Base-by-base conservation (phyloP, 768 basidiomycete genomes). In the Cystofilobasidium macerans region DNA sequence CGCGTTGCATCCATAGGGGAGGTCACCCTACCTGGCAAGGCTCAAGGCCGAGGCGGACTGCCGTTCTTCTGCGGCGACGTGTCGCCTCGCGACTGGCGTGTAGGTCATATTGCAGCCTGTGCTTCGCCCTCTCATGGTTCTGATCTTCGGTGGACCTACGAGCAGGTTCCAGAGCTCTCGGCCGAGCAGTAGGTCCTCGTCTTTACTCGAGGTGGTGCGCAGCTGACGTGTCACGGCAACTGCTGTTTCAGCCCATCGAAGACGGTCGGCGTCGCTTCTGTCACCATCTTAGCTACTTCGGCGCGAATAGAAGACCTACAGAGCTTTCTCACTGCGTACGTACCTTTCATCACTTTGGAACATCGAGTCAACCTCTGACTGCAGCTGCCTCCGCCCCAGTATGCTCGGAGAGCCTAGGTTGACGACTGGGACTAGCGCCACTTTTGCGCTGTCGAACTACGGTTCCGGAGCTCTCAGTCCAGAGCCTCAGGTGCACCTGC, bases 1-100 rank as follows among this genome's bases (percentile, higher is more conserved):
- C 16, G 11, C 28, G n/a, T 30, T 6, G 48, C 24, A 22, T 14
- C 9, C 14, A 3, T 24, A 51, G 48, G 48, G 48, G 20, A 51
- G 48, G 48, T 51, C 6, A 51, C 48, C 3, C 28, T 51, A 8
- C 48, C 48, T 20, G 48, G 48, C 28, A 30, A 4, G 8, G 48
- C 48, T 3, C 48, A 51, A 51, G 48, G 48, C 48, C 48, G 48
- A 26, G 57, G 57, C 22, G 57, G 13, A 20, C 57, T 57, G 24
- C 57, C 57, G 6, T 57, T 57, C 57, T 57, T 35, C 57, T 57
- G 57, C 22, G 57, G 57, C 24, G 57, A 57, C 57, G 32, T 35
- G 4, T 28, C 57, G 8, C 57, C 57, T 3, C 57, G 57, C 24
- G 57, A 57, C 8, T 57, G 32, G 57, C 24, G 57, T 16, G 57